A percentile compares a stretch with the other conserved stretches of the same genome.
These are phyloP conservation scores for Trichosanthes truncata DNA, from an alignment of 306 rosid genomes.

Conservation along the genomic window DNA sequence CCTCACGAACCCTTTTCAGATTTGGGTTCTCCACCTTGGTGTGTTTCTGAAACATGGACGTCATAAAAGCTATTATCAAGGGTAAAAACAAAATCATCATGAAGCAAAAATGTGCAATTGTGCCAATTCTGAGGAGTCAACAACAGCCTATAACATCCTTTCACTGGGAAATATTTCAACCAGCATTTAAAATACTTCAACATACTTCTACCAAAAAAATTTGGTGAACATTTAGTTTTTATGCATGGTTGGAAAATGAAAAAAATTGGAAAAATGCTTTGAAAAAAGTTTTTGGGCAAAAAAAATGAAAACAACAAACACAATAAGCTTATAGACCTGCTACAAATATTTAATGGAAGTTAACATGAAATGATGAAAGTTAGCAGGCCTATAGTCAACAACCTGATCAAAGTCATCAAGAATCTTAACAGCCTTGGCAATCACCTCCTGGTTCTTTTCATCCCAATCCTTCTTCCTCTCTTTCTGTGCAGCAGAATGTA, in stretches of 20 bases:
- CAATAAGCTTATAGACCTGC: neutral
- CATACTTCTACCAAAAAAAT: neutral
- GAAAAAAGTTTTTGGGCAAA: no score
- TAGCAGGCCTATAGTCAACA: slow-evolving; percentile 14
- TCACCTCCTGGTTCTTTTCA: slow-evolving; percentile 78
- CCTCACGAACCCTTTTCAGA: slow-evolving; percentile 61
- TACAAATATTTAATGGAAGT: neutral
- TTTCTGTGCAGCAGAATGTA: slow-evolving; percentile 35
- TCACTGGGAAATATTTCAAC: neutral
- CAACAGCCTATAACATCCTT: neutral
- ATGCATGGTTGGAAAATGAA: neutral
- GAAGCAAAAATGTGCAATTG: neutral
- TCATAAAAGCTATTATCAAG: neutral
- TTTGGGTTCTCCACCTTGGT: slow-evolving; percentile 47
- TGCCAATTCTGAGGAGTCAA: neutral
- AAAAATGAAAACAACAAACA: neutral
- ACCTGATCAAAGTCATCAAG: slow-evolving; percentile 95
- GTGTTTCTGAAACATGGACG: slow-evolving; percentile 44
- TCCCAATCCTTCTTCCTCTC: slow-evolving; percentile 90
- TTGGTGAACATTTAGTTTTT: neutral
- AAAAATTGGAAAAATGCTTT: neutral
- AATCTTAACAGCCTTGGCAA: slow-evolving; percentile 66
- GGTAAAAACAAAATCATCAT: neutral
- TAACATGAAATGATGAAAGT: neutral
- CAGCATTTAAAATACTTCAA: neutral